Conservation (phyloP, 805 yeast genomes). For the Metschnikowia lachancei region DNA sequence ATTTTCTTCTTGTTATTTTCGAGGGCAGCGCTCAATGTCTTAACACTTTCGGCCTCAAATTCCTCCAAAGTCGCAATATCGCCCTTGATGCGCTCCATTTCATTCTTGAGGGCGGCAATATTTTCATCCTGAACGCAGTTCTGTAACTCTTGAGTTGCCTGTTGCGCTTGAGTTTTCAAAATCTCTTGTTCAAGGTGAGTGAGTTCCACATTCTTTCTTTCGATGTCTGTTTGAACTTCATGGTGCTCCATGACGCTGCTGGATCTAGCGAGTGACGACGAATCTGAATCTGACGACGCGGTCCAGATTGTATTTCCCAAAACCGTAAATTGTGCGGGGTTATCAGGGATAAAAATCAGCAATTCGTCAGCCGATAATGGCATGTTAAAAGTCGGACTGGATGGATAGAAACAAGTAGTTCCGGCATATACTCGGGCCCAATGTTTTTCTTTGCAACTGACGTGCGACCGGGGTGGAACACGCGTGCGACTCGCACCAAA, state of each 20-base stretch:
- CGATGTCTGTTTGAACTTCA: constrained; percentile 12
- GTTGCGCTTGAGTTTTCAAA: constrained; percentile 35
- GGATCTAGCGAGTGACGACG: background rate
- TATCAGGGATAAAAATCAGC: background rate
- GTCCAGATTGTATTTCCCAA: constrained; percentile 2
- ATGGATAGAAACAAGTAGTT: background rate
- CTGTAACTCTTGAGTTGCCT: constrained; percentile 37
- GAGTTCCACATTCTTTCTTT: constrained; percentile 11
- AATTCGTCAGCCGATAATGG: background rate
- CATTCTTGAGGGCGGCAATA: constrained; percentile 36
- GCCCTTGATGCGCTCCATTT: constrained; percentile 32
- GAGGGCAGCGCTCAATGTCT: constrained; percentile 20
- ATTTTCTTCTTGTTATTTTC: constrained; percentile 23
- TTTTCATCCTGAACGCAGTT: constrained; percentile 34
- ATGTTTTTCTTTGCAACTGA: background rate
- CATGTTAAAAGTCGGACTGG: background rate
- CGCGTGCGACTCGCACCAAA: constrained; percentile 1
- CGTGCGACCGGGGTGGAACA: constrained; percentile 4
- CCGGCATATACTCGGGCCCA: constrained; percentile 1
- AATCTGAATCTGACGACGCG: background rate
- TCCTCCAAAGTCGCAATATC: constrained; percentile 31
- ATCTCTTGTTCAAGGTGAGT: constrained; percentile 15
- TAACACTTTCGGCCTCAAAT: constrained; percentile 23
- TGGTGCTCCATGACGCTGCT: constrained; percentile 6
- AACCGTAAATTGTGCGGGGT: background rate